Conservation (phyloP, 2,329 filamentous ascomycete species). For the Ophiocordyceps unilateralis region DNA sequence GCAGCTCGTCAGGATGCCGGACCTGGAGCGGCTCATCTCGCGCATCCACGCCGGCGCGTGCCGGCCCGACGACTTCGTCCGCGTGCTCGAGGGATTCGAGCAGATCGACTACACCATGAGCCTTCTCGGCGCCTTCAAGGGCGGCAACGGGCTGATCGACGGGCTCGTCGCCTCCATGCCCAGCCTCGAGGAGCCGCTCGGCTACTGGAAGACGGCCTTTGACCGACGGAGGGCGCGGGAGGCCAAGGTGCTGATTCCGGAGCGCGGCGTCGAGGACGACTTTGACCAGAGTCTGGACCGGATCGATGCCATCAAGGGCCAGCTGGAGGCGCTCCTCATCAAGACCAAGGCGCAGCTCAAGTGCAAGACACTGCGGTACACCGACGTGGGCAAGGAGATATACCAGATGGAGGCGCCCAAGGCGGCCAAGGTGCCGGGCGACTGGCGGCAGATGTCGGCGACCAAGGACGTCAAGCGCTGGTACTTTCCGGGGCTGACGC, state of each 20-base stretch:
- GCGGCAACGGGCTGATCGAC: conserved; percentile 70
- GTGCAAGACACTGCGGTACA: conserved; percentile 55
- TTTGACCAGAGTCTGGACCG: conserved; percentile 70
- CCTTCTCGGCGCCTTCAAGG: conserved; percentile 59
- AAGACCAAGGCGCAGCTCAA: conserved; percentile 57
- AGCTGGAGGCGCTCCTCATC: conserved; percentile 55
- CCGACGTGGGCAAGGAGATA: conserved; percentile 88
- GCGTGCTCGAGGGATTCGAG: conserved; percentile 72
- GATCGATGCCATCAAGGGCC: conserved; percentile 58
- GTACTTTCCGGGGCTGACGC: conserved; percentile 72
- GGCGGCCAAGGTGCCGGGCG: conserved; percentile 63
- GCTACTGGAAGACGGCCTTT: conserved; percentile 84
- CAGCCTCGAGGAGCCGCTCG: conserved; percentile 53
- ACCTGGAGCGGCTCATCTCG: conserved; percentile 84
- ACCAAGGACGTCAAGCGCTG: conserved; percentile 83
- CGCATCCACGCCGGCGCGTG: conserved; percentile 97
- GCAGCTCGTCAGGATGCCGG: conserved; percentile 53
- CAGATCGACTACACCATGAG: conserved; percentile 67
- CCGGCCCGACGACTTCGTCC: conserved; percentile 71
- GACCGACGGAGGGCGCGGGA: conserved; percentile 65
- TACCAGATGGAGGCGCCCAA: conserved; percentile 92
- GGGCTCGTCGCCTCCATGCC: conserved; percentile 77
- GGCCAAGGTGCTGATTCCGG: conserved; percentile 68
- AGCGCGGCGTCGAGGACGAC: conserved; percentile 74
- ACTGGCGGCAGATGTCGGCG: conserved; percentile 92